Evolutionary conservation across 345 rosid species (phyloP), one percentile per base, ranked within the genome.

Genomic region (Salix viminalis): DNA sequence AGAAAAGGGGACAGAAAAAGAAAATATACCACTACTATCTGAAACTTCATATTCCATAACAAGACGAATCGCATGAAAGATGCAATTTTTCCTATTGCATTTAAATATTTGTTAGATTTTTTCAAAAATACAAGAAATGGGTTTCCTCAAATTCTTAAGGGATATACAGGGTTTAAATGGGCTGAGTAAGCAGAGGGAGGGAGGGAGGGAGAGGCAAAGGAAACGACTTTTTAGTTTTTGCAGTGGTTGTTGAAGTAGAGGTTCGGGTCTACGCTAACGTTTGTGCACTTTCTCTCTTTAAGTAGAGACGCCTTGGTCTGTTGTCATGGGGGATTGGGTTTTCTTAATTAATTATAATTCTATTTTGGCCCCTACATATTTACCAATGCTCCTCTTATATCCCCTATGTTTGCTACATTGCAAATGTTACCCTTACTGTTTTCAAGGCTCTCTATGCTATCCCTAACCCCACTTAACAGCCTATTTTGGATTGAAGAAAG

Each of bases 1-100:
- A 62, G 50, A 8, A 15, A 64, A 60, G 16, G 1, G 16, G 18
- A 32, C 21, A 15, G 15, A 6, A 65, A 18, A 72, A 32, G 23
- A 34, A 52, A 79, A 78, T 87, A 80, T 76, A 90, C 91, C 90
- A 70, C 86, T 88, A 78, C 86, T 83, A 69, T 84, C 85, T 78
- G 76, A 74, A 75, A 70, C 83, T 39, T 77, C 88, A 85, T 83
- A 88, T 79, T 75, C 93, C 93, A 86, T 86, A 77, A 79, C 82
- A 77, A 78, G 79, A 67, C 66, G 18, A 34, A 54, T 52, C 67
- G 10, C 69, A 30, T 44, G 66, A 54, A 62, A 71, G 65, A 62
- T 37, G 64, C 24, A 18, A 14, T 16, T 26, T 37, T 77, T 32
- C 62, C 69, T 70, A 77, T n/a, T 36, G 58, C 80, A 77, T 77